Conservation (phyloP, 2,329 filamentous ascomycete species). For the Lizonia empirigonia region DNA sequence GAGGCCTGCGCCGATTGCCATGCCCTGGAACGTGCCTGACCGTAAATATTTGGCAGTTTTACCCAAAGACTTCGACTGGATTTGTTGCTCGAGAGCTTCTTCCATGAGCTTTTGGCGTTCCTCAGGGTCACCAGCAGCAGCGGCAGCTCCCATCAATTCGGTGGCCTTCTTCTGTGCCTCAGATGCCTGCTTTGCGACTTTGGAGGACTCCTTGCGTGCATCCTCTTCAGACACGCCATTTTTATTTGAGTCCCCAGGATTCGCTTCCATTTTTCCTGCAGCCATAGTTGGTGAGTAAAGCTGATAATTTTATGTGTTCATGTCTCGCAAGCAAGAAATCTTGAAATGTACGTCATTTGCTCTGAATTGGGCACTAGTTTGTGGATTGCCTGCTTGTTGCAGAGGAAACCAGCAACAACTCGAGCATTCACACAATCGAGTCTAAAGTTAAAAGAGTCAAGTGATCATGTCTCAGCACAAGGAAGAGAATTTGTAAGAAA, state of each 20-base stretch:
- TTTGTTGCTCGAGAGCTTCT: slow-evolving; percentile 27
- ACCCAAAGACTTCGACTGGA: slow-evolving; percentile 32
- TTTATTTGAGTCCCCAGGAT: background rate
- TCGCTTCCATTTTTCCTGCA: background rate
- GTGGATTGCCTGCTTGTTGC: background rate
- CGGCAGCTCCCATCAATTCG: slow-evolving; percentile 27
- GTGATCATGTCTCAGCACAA: too few species aligned
- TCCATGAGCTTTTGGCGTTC: slow-evolving; percentile 30
- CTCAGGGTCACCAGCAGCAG: slow-evolving; percentile 23
- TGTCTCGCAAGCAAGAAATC: background rate
- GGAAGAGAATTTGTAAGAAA: too few species aligned
- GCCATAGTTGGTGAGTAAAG: slow-evolving; percentile 3
- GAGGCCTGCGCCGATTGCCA: slow-evolving; percentile 29
- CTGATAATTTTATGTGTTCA: background rate
- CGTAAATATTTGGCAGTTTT: slow-evolving; percentile 35
- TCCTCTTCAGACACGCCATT: slow-evolving; percentile 26
- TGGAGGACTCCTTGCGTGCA: slow-evolving; percentile 26
- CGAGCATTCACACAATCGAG: too few species aligned
- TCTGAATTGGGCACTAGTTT: background rate
- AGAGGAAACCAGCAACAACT: background rate
- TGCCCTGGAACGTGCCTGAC: slow-evolving; percentile 32
- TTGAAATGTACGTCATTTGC: slow-evolving; percentile 9
- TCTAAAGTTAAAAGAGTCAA: too few species aligned
- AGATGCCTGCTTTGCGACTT: slow-evolving; percentile 25
- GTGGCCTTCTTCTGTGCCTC: slow-evolving; percentile 26